A percentile compares a stretch with the other conserved stretches of the same genome.
These are phyloP conservation scores for Diaporthe batatas DNA, from an alignment of 2,329 filamentous ascomycete genomes.

Conservation along the genomic window DNA sequence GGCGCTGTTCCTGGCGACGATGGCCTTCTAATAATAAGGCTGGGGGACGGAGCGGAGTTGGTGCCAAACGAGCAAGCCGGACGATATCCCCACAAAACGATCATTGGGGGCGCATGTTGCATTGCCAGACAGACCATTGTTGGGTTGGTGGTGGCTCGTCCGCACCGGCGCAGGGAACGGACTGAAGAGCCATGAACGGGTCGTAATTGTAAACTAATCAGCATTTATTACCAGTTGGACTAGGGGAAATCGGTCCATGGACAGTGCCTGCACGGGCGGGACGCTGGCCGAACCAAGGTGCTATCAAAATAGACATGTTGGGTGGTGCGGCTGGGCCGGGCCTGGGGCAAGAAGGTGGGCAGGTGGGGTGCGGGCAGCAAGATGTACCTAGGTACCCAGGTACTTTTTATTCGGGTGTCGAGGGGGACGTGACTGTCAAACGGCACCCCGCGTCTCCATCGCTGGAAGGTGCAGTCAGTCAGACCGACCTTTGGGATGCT, in stretches of 20 bases:
- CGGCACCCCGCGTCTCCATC: slow-evolving; percentile 3
- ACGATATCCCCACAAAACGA: not conserved
- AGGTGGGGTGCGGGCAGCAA: no score
- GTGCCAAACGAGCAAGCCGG: not conserved
- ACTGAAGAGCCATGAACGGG: slow-evolving; percentile 1
- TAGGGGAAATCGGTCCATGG: not conserved
- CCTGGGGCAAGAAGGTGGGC: no score
- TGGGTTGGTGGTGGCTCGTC: slow-evolving; percentile 8
- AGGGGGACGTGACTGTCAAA: slow-evolving; percentile 15
- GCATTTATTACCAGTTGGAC: not conserved
- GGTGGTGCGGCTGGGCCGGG: slow-evolving; percentile 3
- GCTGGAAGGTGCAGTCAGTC: not conserved
- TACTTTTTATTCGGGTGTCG: no score
- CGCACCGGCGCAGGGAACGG: slow-evolving; percentile 7
- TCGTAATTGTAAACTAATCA: not conserved
- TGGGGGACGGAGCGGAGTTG: not conserved
- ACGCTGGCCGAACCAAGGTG: not conserved
- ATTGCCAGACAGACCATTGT: no score
- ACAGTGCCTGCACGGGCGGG: not conserved
- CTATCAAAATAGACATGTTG: slow-evolving; percentile 8
- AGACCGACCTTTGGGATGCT: no score
- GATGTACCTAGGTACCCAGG: not conserved
- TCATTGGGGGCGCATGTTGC: no score
- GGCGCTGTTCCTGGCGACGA: slow-evolving; percentile 32
- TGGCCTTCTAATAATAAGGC: not conserved